Evolutionary conservation across 2,329 filamentous ascomycete genomes (phyloP).

Genomic region (Sporothrix euskadiensis): DNA sequence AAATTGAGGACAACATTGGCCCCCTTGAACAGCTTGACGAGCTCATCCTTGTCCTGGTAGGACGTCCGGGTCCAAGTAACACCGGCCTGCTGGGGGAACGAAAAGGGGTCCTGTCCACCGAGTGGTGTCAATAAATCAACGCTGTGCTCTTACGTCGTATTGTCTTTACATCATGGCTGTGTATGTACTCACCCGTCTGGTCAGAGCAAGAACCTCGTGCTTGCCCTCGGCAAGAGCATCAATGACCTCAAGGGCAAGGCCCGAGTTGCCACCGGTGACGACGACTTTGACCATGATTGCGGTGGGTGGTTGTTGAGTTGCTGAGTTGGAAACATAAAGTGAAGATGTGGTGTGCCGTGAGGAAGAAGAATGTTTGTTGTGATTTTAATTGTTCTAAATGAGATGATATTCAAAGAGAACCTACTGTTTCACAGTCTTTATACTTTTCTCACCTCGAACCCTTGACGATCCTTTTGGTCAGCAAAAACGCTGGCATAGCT

Average conservation of each 20-base stretch:
- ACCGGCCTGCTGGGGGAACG: conserved; percentile 17
- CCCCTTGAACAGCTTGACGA: conserved; percentile 23
- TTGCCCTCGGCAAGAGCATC: conserved; percentile 20
- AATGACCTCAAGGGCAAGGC: conserved; percentile 28
- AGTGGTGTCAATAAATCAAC: no score
- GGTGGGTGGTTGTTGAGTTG: neutral
- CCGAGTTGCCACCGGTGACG: conserved; percentile 23
- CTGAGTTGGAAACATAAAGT: no score
- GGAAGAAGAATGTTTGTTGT: neutral
- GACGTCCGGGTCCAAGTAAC: conserved; percentile 24
- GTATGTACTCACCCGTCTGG: neutral
- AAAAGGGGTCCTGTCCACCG: conserved; percentile 9
- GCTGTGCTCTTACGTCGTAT: no score
- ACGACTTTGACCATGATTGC: conserved; percentile 26
- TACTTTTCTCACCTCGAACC: neutral
- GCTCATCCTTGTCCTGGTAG: conserved; percentile 28
- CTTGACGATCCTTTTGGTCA: neutral
- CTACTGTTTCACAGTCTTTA: neutral
- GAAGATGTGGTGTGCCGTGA: neutral
- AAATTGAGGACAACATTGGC: conserved; percentile 27
- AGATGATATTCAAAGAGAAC: neutral
- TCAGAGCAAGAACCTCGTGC: conserved; percentile 26
- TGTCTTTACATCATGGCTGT: no score
- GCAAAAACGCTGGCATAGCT: neutral
- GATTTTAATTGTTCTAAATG: neutral